These are phyloP conservation scores for Globisporangium megalacanthum DNA, from an alignment of 352 stramenopile species.

Conservation along the genomic window DNA sequence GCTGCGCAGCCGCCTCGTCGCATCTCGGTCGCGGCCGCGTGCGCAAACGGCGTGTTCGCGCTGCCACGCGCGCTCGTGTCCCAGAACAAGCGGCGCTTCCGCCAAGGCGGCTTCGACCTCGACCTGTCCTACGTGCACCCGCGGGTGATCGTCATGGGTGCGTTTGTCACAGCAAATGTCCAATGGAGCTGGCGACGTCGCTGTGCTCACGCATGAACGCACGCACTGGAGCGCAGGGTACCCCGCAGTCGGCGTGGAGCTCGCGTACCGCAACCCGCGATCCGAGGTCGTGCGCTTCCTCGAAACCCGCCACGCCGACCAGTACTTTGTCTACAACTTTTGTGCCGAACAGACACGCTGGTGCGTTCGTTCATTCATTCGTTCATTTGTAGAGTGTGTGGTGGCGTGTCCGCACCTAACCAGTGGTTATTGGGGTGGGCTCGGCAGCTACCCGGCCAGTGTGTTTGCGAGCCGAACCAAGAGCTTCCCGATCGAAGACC, in stretches of 20 bases:
- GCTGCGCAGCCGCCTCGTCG: neutral
- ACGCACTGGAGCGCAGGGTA: slow-evolving; percentile 28
- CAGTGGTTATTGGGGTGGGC: too few relatives aligned
- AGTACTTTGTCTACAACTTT: slow-evolving; percentile 80
- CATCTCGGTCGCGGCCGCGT: slow-evolving; percentile 18
- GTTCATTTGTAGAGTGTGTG: too few relatives aligned
- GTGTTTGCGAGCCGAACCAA: slow-evolving; percentile 46
- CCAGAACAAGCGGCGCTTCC: slow-evolving; percentile 71
- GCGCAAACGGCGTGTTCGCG: slow-evolving; percentile 28
- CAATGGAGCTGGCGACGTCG: too few relatives aligned
- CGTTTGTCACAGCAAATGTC: slow-evolving; percentile 2
- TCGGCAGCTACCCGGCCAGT: slow-evolving; percentile 35
- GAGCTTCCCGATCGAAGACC: slow-evolving; percentile 65
- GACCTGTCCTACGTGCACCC: slow-evolving; percentile 72
- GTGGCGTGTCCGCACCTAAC: too few relatives aligned
- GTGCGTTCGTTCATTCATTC: slow-evolving; percentile 11
- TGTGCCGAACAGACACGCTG: slow-evolving; percentile 48
- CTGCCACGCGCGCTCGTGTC: slow-evolving; percentile 64
- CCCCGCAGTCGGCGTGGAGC: slow-evolving; percentile 47
- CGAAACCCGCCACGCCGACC: slow-evolving; percentile 32
- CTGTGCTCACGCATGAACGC: neutral
- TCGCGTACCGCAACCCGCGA: slow-evolving; percentile 56
- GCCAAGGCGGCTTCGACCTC: slow-evolving; percentile 54
- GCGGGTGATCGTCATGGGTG: slow-evolving; percentile 76
- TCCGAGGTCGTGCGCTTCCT: slow-evolving; percentile 52